Evolutionary conservation across 208 protist species (phyloP), one percentile per base, ranked within the genome.

Genomic region (Acanthamoeba lugdunensis): DNA sequence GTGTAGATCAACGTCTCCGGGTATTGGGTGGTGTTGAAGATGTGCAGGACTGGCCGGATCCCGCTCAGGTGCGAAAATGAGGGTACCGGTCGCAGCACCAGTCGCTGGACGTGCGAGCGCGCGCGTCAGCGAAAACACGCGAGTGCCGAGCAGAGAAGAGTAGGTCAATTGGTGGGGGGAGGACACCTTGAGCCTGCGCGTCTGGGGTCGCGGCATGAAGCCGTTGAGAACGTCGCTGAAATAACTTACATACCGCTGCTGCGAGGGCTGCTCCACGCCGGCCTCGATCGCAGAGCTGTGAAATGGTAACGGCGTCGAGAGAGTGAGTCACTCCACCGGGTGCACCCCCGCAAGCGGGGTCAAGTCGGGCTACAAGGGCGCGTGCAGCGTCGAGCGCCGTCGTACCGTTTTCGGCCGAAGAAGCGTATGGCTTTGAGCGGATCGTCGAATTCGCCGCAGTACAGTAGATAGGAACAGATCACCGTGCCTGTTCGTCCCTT

Each of bases 401-500:
- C 41, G 41, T 48, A 65, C 52, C 79, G 79, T 25, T 87, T 87
- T 23, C 79, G 79, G 25, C 79, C 79, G 58, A 87, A 87, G 79
- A 87, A 87, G 50, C 79, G 79, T 7, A 87, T 65, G 41, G 79
- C 79, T 8, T 54, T 63, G 28, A 87, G 28, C 3, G 79, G 79
- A 37, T 87, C 79, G 30, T 87, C 50, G n/a, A 87, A 87, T 21
- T 87, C 79, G 33, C 79, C 79, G n/a, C 50, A 87, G 65, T 93
- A 89, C 2, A 95, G 77, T 7, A 95, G 90, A 25, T 94, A 91
- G 14, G 63, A 54, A 9, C 48, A 30, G 48, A 95, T 94, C 30
- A 95, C 87, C 25, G 94, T 94, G 3, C 95, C 95, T 6, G 95
- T 95, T 45, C 95, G 90, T 6, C 93, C 95, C 58, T 95, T 95